phyloP scores from a whole-genome alignment of 495 filamentous ascomycete species.

The Echria macrotheca region DNA sequence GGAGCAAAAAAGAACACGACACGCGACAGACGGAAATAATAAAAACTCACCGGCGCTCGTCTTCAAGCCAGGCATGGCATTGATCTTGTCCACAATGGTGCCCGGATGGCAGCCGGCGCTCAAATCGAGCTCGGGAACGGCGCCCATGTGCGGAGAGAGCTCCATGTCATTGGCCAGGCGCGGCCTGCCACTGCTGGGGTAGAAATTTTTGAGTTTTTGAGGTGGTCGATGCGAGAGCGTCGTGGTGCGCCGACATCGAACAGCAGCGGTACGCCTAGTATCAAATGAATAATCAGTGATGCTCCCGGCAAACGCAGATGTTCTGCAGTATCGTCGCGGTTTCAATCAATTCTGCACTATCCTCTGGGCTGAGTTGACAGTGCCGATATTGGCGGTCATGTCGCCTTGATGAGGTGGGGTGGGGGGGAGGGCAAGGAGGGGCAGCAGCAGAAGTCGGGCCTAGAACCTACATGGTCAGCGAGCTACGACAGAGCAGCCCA shows the following conservation, averaged over 20 bases:
- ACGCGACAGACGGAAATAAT: no score
- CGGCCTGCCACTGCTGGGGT: background rate
- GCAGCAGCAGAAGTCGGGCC: background rate
- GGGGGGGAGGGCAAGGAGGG: constrained; percentile 2
- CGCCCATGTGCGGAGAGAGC: constrained; percentile 26
- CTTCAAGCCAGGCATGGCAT: constrained; percentile 43
- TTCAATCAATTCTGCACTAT: constrained; percentile 12
- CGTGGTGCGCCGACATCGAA: constrained; percentile 19
- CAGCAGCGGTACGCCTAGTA: constrained; percentile 12
- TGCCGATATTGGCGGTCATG: constrained; percentile 15
- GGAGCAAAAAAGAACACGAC: constrained; percentile 3
- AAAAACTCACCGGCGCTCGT: constrained; percentile 44
- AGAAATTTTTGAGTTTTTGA: no score
- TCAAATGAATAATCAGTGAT: background rate
- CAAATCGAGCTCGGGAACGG: constrained; percentile 42
- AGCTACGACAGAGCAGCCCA: no score
- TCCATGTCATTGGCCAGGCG: constrained; percentile 29
- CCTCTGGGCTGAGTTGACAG: constrained; percentile 18
- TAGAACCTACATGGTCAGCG: constrained; percentile 7
- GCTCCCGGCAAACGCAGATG: background rate
- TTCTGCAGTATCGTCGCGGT: background rate
- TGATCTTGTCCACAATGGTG: constrained; percentile 41
- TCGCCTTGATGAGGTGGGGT: constrained; percentile 11
- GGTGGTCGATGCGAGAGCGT: constrained; percentile 7
- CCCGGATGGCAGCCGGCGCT: constrained; percentile 34